phyloP scores from a whole-genome alignment of 257 asterid genomes.

The Linaria vulgaris region DNA sequence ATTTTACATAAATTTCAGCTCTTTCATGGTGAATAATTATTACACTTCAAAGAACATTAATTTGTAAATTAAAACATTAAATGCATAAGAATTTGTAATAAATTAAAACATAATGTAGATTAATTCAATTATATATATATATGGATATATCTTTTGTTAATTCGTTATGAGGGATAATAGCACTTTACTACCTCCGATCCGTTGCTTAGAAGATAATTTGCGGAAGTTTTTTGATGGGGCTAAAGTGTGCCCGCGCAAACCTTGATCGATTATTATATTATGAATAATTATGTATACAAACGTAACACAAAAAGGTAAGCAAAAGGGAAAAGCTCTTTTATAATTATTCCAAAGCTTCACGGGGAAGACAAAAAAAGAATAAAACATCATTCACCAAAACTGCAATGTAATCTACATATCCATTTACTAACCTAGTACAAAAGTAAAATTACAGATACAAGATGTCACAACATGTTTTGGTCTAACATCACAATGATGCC shows the following conservation, averaged over 20 bases:
- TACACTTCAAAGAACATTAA: no score
- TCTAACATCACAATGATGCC: conserved; percentile 6
- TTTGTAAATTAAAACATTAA: no score
- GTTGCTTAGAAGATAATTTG: no score
- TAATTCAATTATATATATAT: no score
- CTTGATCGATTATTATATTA: background rate
- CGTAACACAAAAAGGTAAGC: background rate
- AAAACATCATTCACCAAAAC: conserved; percentile 19
- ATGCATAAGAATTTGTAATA: no score
- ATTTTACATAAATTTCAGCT: no score
- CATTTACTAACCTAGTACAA: background rate
- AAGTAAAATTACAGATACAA: conserved; percentile 21
- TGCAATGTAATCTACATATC: conserved; percentile 5
- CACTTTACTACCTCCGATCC: no score
- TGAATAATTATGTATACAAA: background rate
- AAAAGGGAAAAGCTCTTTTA: conserved; percentile 13
- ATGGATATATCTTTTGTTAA: no score
- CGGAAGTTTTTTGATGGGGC: no score
- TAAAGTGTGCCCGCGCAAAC: background rate
- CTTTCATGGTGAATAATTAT: no score
- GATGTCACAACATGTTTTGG: background rate
- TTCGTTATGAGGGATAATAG: no score
- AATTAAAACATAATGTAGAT: no score
- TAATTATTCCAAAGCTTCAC: conserved; percentile 10
- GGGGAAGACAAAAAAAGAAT: conserved; percentile 20